phyloP scores from a whole-genome alignment of 805 yeast species.

The Candida michaelii region DNA sequence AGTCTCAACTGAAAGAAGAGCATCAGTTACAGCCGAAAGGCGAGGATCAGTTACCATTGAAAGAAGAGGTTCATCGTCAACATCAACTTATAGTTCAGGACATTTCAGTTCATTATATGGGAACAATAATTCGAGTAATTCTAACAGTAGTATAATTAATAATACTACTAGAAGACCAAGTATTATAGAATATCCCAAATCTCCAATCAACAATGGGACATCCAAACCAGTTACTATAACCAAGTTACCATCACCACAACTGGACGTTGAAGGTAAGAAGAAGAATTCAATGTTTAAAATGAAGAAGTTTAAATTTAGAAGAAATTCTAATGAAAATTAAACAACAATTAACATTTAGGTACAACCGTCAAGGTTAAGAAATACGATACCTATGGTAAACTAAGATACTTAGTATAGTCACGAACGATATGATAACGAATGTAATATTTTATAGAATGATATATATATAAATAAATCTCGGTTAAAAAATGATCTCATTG shows the following conservation, averaged over 20 bases:
- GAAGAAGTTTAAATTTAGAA: slow-evolving; percentile 30
- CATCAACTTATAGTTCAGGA: slow-evolving; percentile 2
- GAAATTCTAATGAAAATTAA: slow-evolving; percentile 25
- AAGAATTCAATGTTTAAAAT: slow-evolving; percentile 13
- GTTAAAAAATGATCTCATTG: slow-evolving; percentile 3
- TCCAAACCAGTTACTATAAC: slow-evolving; percentile 8
- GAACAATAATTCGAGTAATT: slow-evolving; percentile 1
- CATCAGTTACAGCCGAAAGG: background rate
- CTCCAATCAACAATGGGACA: slow-evolving; percentile 14
- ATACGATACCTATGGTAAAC: no score
- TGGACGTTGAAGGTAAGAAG: slow-evolving; percentile 17
- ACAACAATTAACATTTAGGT: no score
- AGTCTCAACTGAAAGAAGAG: background rate
- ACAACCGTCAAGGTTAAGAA: no score
- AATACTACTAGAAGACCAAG: slow-evolving; percentile 7
- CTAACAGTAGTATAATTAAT: slow-evolving; percentile 3
- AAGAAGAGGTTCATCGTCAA: slow-evolving; percentile 7
- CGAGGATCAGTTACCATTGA: background rate
- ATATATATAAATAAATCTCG: slow-evolving; percentile 2
- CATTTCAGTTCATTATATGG: slow-evolving; percentile 1
- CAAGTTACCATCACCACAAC: slow-evolving; percentile 17
- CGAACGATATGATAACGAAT: slow-evolving; percentile 9
- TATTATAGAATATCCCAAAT: slow-evolving; percentile 16
- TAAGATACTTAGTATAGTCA: no score
- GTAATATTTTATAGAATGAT: slow-evolving; percentile 11